phyloP scores from a whole-genome alignment of 305 asterid genomes.

The Rubia balearica region DNA sequence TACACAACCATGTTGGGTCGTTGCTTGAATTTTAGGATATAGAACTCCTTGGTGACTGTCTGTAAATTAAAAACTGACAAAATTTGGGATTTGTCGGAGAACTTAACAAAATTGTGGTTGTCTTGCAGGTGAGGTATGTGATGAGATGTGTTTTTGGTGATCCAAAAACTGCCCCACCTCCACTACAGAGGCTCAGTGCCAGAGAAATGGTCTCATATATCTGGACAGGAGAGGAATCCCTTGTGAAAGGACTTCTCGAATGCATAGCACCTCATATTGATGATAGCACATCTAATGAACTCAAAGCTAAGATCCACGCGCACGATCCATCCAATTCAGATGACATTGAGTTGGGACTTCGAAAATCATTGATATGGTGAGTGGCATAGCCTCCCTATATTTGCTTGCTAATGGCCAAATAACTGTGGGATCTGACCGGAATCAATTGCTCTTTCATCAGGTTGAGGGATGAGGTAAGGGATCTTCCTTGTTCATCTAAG shows the following conservation, averaged over 20 bases:
- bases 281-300: constrained; percentile 51
- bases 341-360: constrained; percentile 51
- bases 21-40: background rate
- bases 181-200: constrained; percentile 76
- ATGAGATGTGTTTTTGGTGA: constrained; percentile 93
- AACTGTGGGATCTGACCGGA: background rate
- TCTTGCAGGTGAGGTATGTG: constrained; percentile 85
- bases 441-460: constrained; percentile 34
- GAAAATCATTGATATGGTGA: constrained; percentile 86
- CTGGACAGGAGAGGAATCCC: constrained; percentile 93
- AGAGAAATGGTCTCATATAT: constrained; percentile 62
- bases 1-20: background rate
- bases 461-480: constrained; percentile 97
- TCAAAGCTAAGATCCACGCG: constrained; percentile 62
- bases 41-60: background rate
- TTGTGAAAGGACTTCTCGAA: constrained; percentile 85
- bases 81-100: too few relatives aligned
- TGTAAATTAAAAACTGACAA: background rate
- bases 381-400: constrained; percentile 13
- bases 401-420: background rate
- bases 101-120: background rate
- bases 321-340: constrained; percentile 80
- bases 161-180: constrained; percentile 95
- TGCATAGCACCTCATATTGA: constrained; percentile 79
- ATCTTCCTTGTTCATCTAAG: constrained; percentile 78